phyloP scores from a whole-genome alignment of 371 early-diverging fungal genomes.

The Mucor saturninus region DNA sequence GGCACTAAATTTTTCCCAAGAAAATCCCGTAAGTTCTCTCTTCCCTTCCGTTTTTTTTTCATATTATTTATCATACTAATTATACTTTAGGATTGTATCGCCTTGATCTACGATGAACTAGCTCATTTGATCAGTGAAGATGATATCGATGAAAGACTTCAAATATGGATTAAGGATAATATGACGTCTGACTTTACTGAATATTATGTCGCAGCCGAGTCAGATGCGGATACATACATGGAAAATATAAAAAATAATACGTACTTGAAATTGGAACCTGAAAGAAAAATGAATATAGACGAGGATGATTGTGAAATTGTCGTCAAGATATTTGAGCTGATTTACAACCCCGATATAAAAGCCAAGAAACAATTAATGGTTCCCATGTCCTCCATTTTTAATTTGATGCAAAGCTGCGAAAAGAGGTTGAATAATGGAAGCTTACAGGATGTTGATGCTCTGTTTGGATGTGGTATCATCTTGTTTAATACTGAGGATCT shows the following conservation, averaged over 20 bases:
- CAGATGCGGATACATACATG: conserved; percentile 34
- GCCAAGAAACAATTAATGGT: conserved; percentile 46
- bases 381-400: conserved; percentile 72
- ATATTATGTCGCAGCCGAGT: conserved; percentile 57
- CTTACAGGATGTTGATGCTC: conserved; percentile 73
- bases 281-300: conserved; percentile 53
- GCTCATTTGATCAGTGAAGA: conserved; percentile 61
- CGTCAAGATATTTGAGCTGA: conserved; percentile 23
- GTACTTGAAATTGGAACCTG: conserved; percentile 27
- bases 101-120: conserved; percentile 78
- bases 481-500: conserved; percentile 42
- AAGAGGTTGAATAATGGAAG: conserved; percentile 59
- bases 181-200: conserved; percentile 68
- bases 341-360: conserved; percentile 25
- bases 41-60: neutral
- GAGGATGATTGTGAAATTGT: conserved; percentile 33
- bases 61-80: neutral
- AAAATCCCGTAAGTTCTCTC: conserved; percentile 52
- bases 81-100: conserved; percentile 43
- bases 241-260: conserved; percentile 7
- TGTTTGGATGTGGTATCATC: conserved; percentile 71
- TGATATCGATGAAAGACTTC: conserved; percentile 60
- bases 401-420: conserved; percentile 76
- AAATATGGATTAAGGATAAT: conserved; percentile 73
- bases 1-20: conserved; percentile 47